Evolutionary conservation across 2,329 filamentous ascomycete species (phyloP).

Genomic region (Teratosphaeria pseudoeucalypti): DNA sequence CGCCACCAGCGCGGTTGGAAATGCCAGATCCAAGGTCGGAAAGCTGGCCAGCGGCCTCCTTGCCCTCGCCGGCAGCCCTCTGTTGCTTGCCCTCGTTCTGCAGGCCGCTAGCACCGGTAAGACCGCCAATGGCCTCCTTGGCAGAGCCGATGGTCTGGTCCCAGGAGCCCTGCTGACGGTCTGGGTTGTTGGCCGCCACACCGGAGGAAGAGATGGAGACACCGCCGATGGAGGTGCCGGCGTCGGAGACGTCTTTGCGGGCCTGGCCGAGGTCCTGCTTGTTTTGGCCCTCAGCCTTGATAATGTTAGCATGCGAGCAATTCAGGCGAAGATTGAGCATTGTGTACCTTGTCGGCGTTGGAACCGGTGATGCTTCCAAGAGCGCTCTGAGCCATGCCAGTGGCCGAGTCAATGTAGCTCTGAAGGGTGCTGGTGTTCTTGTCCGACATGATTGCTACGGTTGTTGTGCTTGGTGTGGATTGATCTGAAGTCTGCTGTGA

Average conservation of each 20-base stretch:
- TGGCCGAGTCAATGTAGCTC: constrained; percentile 56
- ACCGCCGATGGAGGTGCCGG: constrained; percentile 63
- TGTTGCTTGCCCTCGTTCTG: constrained; percentile 67
- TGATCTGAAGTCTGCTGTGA: not conserved
- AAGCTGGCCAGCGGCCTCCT: constrained; percentile 75
- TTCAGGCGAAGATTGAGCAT: not conserved
- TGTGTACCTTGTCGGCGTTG: constrained; percentile 50
- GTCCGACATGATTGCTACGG: constrained; percentile 35
- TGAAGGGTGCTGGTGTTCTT: constrained; percentile 64
- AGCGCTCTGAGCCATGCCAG: constrained; percentile 61
- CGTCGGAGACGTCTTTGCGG: constrained; percentile 61
- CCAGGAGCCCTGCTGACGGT: constrained; percentile 64
- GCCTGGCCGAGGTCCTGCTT: constrained; percentile 55
- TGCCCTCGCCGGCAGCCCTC: constrained; percentile 67
- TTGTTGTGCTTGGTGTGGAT: not conserved
- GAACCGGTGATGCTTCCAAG: constrained; percentile 65
- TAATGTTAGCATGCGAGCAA: not conserved
- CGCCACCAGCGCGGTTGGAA: constrained; percentile 34
- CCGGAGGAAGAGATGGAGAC: constrained; percentile 60
- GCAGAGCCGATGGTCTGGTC: constrained; percentile 82
- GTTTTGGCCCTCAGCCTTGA: constrained; percentile 45
- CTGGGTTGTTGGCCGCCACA: constrained; percentile 59
- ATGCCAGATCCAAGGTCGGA: constrained; percentile 60
- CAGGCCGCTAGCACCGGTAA: constrained; percentile 64
- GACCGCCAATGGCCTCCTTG: constrained; percentile 69